Evolutionary conservation across 805 yeast species (phyloP).

Genomic region (Kodamaea lidongshanica): DNA sequence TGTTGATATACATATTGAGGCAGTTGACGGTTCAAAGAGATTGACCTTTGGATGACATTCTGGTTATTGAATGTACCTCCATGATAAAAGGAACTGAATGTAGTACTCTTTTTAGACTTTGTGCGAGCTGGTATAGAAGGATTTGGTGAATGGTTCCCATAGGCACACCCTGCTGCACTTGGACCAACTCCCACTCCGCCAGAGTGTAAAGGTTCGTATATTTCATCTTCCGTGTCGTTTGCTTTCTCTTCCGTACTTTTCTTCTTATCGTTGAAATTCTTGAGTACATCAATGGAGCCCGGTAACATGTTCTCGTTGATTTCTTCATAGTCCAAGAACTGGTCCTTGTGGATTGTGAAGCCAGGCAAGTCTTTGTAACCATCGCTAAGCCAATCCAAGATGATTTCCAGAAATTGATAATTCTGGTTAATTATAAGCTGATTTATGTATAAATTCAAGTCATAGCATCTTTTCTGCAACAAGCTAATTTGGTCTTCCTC

Average conservation of each 20-base stretch:
- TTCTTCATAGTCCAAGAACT: slow-evolving; percentile 15
- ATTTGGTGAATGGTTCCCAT: slow-evolving; percentile 1
- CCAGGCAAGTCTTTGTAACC: slow-evolving; percentile 22
- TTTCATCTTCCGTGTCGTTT: slow-evolving; percentile 5
- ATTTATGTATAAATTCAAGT: slow-evolving; percentile 35
- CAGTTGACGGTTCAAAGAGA: slow-evolving; percentile 4
- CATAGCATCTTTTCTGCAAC: slow-evolving; percentile 33
- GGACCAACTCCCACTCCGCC: slow-evolving; percentile 6
- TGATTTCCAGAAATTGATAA: slow-evolving; percentile 21
- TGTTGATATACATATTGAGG: slow-evolving; percentile 5
- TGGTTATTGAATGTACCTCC: slow-evolving; percentile 7
- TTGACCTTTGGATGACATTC: slow-evolving; percentile 3
- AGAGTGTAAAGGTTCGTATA: slow-evolving; percentile 6
- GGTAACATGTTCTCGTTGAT: slow-evolving; percentile 18
- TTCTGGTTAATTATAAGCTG: slow-evolving; percentile 24
- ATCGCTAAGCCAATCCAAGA: slow-evolving; percentile 26
- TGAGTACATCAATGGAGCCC: slow-evolving; percentile 12
- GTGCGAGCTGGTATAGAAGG: slow-evolving; percentile 15
- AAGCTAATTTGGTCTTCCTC: slow-evolving; percentile 14
- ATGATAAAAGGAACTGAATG: slow-evolving; percentile 30
- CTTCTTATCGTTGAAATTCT: slow-evolving; percentile 7
- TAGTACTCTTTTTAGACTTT: slow-evolving; percentile 22
- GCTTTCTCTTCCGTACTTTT: slow-evolving; percentile 1
- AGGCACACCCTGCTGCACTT: not conserved
- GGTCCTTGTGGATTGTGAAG: slow-evolving; percentile 8